Evolutionary conservation across 176 grass and related monocot species (phyloP).

Genomic region (Ensete glaucum): DNA sequence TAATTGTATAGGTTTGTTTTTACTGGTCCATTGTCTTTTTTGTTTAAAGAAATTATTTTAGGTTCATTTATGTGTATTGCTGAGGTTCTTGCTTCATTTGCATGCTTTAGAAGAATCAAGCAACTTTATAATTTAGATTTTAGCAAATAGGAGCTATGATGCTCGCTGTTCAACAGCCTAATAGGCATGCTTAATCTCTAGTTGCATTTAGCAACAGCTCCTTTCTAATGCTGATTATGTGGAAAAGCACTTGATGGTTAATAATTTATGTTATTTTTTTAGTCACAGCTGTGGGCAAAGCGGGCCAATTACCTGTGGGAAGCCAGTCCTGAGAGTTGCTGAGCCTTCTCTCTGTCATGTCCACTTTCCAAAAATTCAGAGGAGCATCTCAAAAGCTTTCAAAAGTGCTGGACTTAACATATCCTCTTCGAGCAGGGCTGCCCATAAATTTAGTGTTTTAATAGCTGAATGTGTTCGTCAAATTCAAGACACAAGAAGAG

Average conservation of each 20-base stretch:
- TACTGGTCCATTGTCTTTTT: too few relatives aligned
- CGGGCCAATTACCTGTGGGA: slow-evolving; percentile 4
- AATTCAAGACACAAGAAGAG: not conserved
- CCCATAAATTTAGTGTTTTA: not conserved
- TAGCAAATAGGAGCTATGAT: too few relatives aligned
- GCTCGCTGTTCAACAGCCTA: too few relatives aligned
- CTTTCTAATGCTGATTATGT: not conserved
- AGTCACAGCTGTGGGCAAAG: not conserved
- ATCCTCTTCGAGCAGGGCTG: not conserved
- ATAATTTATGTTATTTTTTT: not conserved
- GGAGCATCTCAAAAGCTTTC: not conserved
- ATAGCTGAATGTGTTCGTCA: not conserved
- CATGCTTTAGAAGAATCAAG: too few relatives aligned
- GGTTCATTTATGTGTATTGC: too few relatives aligned
- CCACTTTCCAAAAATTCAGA: not conserved
- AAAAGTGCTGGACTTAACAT: not conserved
- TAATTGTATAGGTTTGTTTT: too few relatives aligned
- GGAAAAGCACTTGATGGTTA: not conserved
- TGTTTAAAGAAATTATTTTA: too few relatives aligned
- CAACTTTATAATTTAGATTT: too few relatives aligned
- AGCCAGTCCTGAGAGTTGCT: not conserved
- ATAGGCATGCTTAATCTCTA: not conserved
- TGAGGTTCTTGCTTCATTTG: too few relatives aligned
- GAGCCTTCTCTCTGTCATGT: not conserved
- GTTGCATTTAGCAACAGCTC: not conserved